A percentile compares a stretch with the other conserved stretches of the same genome.
These are phyloP conservation scores for Cadophora malorum DNA, from an alignment of 2,329 filamentous ascomycete species.

Conservation along the genomic window DNA sequence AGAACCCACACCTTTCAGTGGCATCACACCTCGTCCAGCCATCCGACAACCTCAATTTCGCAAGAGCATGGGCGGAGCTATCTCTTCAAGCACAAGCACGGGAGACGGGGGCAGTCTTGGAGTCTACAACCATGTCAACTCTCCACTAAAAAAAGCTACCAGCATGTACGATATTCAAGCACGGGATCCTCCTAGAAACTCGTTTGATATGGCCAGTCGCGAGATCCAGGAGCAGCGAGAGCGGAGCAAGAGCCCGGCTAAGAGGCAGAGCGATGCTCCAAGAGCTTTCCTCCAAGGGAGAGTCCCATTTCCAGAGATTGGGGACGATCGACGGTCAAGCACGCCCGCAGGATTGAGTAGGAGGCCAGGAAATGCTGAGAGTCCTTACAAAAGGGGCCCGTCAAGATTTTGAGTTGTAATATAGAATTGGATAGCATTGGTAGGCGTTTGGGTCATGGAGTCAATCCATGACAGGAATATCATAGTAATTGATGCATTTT, in stretches of 20 bases:
- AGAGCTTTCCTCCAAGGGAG: conserved; percentile 19
- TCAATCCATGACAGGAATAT: neutral
- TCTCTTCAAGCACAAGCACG: conserved; percentile 37
- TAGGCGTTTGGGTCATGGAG: conserved; percentile 17
- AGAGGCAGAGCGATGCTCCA: conserved; percentile 37
- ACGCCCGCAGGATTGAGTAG: conserved; percentile 31
- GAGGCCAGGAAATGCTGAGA: conserved; percentile 33
- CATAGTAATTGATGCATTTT: conserved; percentile 28
- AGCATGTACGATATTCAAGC: conserved; percentile 65
- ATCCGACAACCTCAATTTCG: conserved; percentile 62
- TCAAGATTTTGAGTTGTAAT: conserved; percentile 37
- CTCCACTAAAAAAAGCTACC: conserved; percentile 79
- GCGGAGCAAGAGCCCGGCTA: conserved; percentile 40
- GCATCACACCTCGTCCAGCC: conserved; percentile 48
- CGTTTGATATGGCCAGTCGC: conserved; percentile 62
- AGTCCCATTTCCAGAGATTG: conserved; percentile 28
- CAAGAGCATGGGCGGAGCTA: conserved; percentile 47
- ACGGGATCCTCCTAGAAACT: conserved; percentile 60
- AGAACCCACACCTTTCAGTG: conserved; percentile 48
- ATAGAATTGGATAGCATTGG: conserved; percentile 11
- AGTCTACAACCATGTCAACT: conserved; percentile 79
- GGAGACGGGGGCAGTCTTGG: conserved; percentile 81
- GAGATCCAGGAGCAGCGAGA: conserved; percentile 43
- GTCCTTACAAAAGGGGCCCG: conserved; percentile 39
- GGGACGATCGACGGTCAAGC: conserved; percentile 36